phyloP scores from a whole-genome alignment of 257 asterid species.

The Asclepias syriaca region DNA sequence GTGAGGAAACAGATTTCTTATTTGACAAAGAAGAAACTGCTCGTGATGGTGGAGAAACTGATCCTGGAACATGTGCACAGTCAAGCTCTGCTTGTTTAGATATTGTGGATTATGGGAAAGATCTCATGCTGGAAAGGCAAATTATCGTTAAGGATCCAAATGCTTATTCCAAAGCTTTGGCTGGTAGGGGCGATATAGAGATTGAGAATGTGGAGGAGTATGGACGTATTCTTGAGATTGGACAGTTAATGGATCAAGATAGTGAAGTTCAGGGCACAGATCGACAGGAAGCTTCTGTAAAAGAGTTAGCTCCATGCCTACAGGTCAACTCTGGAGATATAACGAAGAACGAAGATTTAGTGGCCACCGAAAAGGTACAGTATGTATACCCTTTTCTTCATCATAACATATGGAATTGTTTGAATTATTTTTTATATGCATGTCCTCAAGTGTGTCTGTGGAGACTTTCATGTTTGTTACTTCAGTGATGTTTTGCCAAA shows the following conservation, averaged over 20 bases:
- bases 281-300: conserved; percentile 18
- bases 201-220: conserved; percentile 17
- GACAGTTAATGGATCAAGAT: conserved; percentile 10
- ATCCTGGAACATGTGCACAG: conserved; percentile 12
- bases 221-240: conserved; percentile 14
- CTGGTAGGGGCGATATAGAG: conserved; percentile 23
- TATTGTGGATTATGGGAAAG: conserved; percentile 21
- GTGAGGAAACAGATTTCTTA: conserved; percentile 30
- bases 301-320: conserved; percentile 27
- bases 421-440: background rate
- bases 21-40: conserved; percentile 29
- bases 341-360: conserved; percentile 33
- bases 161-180: conserved; percentile 20
- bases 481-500: background rate
- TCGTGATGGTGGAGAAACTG: conserved; percentile 25
- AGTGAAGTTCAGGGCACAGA: conserved; percentile 12
- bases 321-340: conserved; percentile 30
- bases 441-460: background rate
- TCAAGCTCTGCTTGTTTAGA: conserved; percentile 20
- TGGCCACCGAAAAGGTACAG: conserved; percentile 38
- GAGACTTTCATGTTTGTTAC: background rate
- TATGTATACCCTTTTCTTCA: background rate
- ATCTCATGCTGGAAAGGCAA: conserved; percentile 25
- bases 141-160: conserved; percentile 23
- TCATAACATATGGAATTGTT: background rate